Conservation (phyloP, 352 stramenopile genomes). For the Globisporangium okanoganense region DNA sequence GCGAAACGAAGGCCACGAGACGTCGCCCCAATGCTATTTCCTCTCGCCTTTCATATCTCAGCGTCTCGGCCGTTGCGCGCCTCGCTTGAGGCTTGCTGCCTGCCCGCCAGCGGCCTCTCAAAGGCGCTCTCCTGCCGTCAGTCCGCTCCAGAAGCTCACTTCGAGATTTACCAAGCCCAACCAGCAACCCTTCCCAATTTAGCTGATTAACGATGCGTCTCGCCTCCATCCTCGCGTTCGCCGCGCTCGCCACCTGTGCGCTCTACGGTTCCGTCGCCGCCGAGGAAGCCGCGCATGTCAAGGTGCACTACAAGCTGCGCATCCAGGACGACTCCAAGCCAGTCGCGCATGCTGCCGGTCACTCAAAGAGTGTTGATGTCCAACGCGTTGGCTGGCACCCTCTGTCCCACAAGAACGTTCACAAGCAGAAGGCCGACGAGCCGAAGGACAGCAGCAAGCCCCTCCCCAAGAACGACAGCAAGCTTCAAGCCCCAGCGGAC, state of each 20-base stretch:
- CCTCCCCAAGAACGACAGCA: too few species aligned
- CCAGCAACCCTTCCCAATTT: background rate
- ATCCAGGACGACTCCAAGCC: slow-evolving; percentile 81
- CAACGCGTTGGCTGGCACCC: background rate
- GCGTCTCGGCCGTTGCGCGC: background rate
- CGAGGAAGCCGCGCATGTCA: background rate
- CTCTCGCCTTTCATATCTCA: background rate
- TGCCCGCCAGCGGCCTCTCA: background rate
- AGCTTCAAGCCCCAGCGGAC: too few species aligned
- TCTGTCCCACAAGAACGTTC: slow-evolving; percentile 92
- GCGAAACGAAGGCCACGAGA: background rate
- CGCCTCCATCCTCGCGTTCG: slow-evolving; percentile 9
- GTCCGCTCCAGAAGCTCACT: slow-evolving; percentile 8
- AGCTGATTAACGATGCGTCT: slow-evolving; percentile 9
- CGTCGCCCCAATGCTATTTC: background rate
- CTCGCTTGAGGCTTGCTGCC: background rate
- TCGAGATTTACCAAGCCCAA: background rate
- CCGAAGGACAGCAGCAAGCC: background rate
- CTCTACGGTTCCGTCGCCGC: background rate
- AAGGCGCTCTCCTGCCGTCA: background rate
- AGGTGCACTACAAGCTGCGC: slow-evolving; percentile 1
- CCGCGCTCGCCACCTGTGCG: slow-evolving; percentile 4
- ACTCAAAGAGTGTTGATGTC: slow-evolving; percentile 93
- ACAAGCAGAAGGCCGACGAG: background rate
- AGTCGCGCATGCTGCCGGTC: slow-evolving; percentile 22